These are phyloP conservation scores for Fonsecaea multimorphosa DNA, from an alignment of 2,329 filamentous ascomycete genomes.

Conservation along the genomic window DNA sequence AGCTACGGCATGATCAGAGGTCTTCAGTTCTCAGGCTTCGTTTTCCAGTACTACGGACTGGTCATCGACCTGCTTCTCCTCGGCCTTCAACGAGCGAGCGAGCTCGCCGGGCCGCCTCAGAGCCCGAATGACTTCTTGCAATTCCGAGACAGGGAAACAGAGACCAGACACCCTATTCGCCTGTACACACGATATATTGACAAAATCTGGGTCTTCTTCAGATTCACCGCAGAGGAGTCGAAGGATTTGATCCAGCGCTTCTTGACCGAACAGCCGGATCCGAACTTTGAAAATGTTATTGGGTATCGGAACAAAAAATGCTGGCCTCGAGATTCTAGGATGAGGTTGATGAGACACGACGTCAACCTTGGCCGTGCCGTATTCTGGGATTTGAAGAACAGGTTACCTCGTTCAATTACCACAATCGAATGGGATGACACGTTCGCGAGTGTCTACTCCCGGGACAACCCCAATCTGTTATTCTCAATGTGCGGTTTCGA, in stretches of 20 bases:
- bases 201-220: constrained; percentile 96
- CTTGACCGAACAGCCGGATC: constrained; percentile 96
- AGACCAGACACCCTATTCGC: constrained; percentile 91
- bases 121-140: constrained; percentile 97
- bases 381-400: constrained; percentile 99
- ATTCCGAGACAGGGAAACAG: constrained; percentile 90
- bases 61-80: constrained; percentile 92
- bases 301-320: constrained; percentile 99
- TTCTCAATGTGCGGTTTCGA: constrained; percentile 99
- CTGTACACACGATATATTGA: constrained; percentile 98
- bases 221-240: constrained; percentile 92
- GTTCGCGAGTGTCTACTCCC: constrained; percentile 96
- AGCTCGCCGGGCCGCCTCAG: constrained; percentile 92
- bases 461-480: constrained; percentile 94
- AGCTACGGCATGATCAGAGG: constrained; percentile 98
- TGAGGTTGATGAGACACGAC: constrained; percentile 98
- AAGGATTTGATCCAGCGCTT: constrained; percentile 96
- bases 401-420: constrained; percentile 89
- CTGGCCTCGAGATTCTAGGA: constrained; percentile 95
- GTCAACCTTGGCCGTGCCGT: constrained; percentile 96
- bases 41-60: constrained; percentile 98
- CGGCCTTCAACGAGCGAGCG: constrained; percentile 92
- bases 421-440: constrained; percentile 99
- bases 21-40: constrained; percentile 96
- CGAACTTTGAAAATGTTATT: constrained; percentile 99